Percentiles rank a stretch among this genome's conserved stretches.
Evolutionary conservation across 164 flowering plant species (phyloP).

Genomic region (Dillenia turbinata): DNA sequence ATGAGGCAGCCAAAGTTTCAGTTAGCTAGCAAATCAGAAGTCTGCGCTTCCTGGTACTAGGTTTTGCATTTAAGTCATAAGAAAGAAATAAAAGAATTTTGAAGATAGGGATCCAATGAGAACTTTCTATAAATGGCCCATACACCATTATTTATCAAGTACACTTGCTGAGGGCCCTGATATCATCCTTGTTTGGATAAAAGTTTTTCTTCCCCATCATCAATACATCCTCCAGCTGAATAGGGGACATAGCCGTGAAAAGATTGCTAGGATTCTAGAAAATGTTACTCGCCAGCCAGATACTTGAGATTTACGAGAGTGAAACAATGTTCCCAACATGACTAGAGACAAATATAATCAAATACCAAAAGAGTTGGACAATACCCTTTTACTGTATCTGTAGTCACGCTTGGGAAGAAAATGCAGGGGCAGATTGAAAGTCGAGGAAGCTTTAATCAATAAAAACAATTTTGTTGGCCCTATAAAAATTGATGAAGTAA

Average conservation of each 20-base stretch:
- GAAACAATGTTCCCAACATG: not conserved
- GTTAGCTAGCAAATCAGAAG: too few relatives aligned
- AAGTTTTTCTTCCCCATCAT: too few relatives aligned
- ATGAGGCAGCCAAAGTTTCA: too few relatives aligned
- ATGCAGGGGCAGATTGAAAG: slow-evolving; percentile 67
- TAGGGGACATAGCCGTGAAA: not conserved
- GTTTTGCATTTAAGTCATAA: too few relatives aligned
- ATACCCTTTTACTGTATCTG: slow-evolving; percentile 76
- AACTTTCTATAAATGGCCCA: too few relatives aligned
- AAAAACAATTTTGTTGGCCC: slow-evolving; percentile 87
- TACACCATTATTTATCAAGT: too few relatives aligned
- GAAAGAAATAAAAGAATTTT: too few relatives aligned
- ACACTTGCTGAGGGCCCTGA: too few relatives aligned
- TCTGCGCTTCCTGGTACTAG: too few relatives aligned
- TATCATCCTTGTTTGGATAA: too few relatives aligned
- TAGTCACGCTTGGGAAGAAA: slow-evolving; percentile 97
- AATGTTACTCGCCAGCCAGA: not conserved
- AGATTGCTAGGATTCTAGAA: not conserved
- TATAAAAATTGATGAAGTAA: slow-evolving; percentile 16
- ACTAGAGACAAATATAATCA: not conserved
- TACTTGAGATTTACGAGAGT: not conserved
- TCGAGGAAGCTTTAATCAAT: slow-evolving; percentile 77
- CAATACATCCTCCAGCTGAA: too few relatives aligned
- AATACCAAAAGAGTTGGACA: not conserved
- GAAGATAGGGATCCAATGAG: too few relatives aligned